These are phyloP conservation scores for Wallacemonas sp. DNA, from an alignment of 208 protist genomes.

Conservation along the genomic window DNA sequence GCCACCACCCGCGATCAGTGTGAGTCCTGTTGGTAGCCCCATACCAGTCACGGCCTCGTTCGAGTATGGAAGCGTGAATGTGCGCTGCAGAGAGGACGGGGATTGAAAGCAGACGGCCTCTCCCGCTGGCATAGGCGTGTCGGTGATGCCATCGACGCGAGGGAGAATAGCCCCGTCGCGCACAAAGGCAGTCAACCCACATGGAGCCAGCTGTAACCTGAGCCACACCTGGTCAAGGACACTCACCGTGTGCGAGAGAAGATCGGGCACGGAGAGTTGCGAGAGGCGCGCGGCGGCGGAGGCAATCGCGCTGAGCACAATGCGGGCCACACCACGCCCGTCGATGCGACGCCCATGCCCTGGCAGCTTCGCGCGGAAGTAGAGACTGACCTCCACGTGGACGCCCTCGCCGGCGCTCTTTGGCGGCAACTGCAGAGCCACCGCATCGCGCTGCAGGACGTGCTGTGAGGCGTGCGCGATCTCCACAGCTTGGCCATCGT, in stretches of 20 bases:
- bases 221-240: constrained; percentile 91
- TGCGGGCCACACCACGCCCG: constrained; percentile 40
- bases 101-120: constrained; percentile 74
- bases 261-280: constrained; percentile 15
- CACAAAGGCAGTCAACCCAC: constrained; percentile 88
- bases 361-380: constrained; percentile 90
- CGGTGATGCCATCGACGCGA: constrained; percentile 76
- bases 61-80: constrained; percentile 75
- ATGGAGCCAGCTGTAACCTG: constrained; percentile 40
- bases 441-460: constrained; percentile 84
- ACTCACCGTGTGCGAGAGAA: constrained; percentile 71
- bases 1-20: constrained; percentile 94
- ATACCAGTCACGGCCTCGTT: constrained; percentile 73
- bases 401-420: not conserved
- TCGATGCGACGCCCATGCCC: constrained; percentile 79
- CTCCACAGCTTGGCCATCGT: constrained; percentile 55
- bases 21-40: constrained; percentile 90
- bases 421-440: constrained; percentile 35
- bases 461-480: constrained; percentile 82
- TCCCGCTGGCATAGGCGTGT: constrained; percentile 63
- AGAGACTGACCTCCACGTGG: constrained; percentile 41
- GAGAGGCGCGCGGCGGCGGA: not conserved
- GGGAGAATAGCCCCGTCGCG: constrained; percentile 91
- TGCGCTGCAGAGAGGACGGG: constrained; percentile 56
- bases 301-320: constrained; percentile 23